A percentile compares a stretch with the other conserved stretches of the same genome.
Evolutionary conservation across 148 eudicot species (phyloP).

Genomic region (Simmondsia chinensis): DNA sequence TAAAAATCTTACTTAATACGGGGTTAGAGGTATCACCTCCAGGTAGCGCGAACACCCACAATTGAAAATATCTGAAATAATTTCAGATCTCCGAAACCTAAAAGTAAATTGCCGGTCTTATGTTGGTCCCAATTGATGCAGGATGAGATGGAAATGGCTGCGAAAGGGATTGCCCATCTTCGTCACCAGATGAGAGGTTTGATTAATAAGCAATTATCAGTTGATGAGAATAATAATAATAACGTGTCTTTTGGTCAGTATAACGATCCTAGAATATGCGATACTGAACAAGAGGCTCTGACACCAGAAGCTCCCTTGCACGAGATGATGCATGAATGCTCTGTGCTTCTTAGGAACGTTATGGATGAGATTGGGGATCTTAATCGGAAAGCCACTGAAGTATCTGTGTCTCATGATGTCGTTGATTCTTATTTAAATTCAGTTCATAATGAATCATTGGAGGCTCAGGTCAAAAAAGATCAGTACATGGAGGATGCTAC

Average conservation of each 20-base stretch:
- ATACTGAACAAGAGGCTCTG: constrained; percentile 16
- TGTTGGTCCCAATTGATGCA: constrained; percentile 18
- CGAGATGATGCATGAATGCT: constrained; percentile 66
- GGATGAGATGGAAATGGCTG: constrained; percentile 61
- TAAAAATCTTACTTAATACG: too few relatives aligned
- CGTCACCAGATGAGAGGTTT: constrained; percentile 47
- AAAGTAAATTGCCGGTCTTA: background rate
- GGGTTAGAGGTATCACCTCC: too few relatives aligned
- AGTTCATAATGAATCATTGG: constrained; percentile 25
- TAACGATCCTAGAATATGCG: constrained; percentile 17
- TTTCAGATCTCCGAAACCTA: too few relatives aligned
- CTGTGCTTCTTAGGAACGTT: constrained; percentile 34
- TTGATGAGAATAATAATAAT: constrained; percentile 19
- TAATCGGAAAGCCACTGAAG: constrained; percentile 43
- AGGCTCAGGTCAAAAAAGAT: constrained; percentile 42
- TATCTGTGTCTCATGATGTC: constrained; percentile 41
- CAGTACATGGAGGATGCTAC: constrained; percentile 40
- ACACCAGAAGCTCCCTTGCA: constrained; percentile 25
- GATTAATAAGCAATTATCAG: constrained; percentile 23
- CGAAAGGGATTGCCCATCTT: constrained; percentile 47
- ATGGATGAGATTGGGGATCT: constrained; percentile 54
- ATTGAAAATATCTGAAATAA: too few relatives aligned
- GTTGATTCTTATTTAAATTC: constrained; percentile 36
- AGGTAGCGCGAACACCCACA: too few relatives aligned
- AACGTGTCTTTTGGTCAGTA: too few relatives aligned